Base-by-base conservation (phyloP, 768 basidiomycete genomes). In the Auriscalpium vulgare region DNA sequence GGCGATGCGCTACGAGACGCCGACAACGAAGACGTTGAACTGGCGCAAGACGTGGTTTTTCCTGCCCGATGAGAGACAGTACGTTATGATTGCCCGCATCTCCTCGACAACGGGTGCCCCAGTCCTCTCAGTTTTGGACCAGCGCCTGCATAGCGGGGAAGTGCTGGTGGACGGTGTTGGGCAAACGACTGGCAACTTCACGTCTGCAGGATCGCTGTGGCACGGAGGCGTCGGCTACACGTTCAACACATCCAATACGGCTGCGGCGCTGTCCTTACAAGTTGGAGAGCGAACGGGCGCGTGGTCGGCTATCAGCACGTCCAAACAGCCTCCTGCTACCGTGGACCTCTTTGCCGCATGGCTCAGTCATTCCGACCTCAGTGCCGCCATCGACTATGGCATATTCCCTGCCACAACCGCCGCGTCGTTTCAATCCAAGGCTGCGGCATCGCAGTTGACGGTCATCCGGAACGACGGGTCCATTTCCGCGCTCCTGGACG, bases 21-120 rank as follows among this genome's bases (percentile, higher is more conserved):
- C 85, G 8, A 59, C 71, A 47, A 82, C 80, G 8, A 66, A 71
- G 37, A 65, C 69, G n/a, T 65, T 87, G 19, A 67, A 71, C 40
- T 87, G 77, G 74, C 81, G 83, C 58, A 88, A 87, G 69, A 75
- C 78, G 0, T 85, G 82, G 80, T 85, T 87, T 70, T 86, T 85
- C 76, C 71, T 86, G 17, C 73, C 77, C 8, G 68, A 80, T 58
- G 82, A 82, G 55, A 69, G 83, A 19, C 82, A 84, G 56, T 74
- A 81, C 58, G 79, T 85, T 53, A 81, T 81, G 76, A 63, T 85
- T 13, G 73, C 80, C 17, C 72, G 71, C 54, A 68, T 87, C 44
- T 67, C 73, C 3, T 80, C 79, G 1, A 68, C 68, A 1, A 73
- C 74, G 36, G 67, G 64, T 51, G 75, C 78, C 1, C 73, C 80